Conservation (phyloP, 805 yeast genomes). For the Kodamaea hsintzibuensis region DNA sequence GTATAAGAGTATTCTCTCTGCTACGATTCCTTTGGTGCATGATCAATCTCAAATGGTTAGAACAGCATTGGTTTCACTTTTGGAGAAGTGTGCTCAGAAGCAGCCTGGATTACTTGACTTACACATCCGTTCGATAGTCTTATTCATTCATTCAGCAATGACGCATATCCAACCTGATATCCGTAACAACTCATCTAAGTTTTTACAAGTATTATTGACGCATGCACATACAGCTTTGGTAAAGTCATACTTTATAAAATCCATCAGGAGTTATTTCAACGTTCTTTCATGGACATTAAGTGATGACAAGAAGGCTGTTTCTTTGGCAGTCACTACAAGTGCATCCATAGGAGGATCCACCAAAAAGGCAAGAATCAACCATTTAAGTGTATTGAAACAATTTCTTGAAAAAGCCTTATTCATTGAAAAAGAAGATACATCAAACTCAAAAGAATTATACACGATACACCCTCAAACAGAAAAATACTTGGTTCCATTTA, state of each 20-base stretch:
- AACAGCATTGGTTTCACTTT: constrained; percentile 48
- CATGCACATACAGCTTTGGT: constrained; percentile 56
- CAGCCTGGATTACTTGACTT: constrained; percentile 59
- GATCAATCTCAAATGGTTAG: constrained; percentile 73
- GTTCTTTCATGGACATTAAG: constrained; percentile 72
- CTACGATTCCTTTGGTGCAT: constrained; percentile 60
- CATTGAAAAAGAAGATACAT: constrained; percentile 18
- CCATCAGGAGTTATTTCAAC: constrained; percentile 65
- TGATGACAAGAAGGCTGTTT: constrained; percentile 35
- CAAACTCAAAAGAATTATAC: constrained; percentile 4
- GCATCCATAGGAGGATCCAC: constrained; percentile 33
- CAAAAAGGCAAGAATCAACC: constrained; percentile 40
- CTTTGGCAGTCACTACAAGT: constrained; percentile 36
- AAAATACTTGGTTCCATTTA: constrained; percentile 52
- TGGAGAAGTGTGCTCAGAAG: constrained; percentile 46
- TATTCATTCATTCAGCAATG: constrained; percentile 88
- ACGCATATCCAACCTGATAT: constrained; percentile 82
- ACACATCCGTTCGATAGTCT: constrained; percentile 59
- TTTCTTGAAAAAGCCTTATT: constrained; percentile 49
- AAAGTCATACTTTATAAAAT: constrained; percentile 65
- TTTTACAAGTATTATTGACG: constrained; percentile 59
- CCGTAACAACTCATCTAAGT: constrained; percentile 71
- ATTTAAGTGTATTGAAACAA: constrained; percentile 42
- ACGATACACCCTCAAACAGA: constrained; percentile 48
- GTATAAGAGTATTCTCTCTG: constrained; percentile 56